phyloP scores from a whole-genome alignment of 1,139 yeast species.

The Zygosaccharomyces pseudobailii region DNA sequence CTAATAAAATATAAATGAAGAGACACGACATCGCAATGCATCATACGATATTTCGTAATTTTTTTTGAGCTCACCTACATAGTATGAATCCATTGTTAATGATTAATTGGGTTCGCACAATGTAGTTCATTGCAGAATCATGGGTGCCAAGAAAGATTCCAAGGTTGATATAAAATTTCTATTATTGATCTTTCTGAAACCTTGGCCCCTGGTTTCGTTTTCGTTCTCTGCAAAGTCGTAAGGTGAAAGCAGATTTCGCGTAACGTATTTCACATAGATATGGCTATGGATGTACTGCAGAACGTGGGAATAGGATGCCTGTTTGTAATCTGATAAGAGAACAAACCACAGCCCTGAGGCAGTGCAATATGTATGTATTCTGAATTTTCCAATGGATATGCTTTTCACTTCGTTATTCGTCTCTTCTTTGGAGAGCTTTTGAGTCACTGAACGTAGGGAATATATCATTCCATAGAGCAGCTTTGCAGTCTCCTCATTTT shows the following conservation, averaged over 20 bases:
- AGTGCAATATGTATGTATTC: constrained; percentile 77
- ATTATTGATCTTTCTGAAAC: constrained; percentile 29
- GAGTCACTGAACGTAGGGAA: constrained; percentile 70
- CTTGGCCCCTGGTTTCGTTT: constrained; percentile 31
- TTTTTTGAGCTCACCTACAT: not conserved
- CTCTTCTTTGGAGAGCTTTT: constrained; percentile 45
- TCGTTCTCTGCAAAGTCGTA: constrained; percentile 30
- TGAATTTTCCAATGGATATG: constrained; percentile 66
- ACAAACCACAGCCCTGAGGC: constrained; percentile 75
- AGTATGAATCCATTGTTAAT: not conserved
- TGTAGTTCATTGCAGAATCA: constrained; percentile 19
- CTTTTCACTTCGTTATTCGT: constrained; percentile 51
- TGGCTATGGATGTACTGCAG: constrained; percentile 65
- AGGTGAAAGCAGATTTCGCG: constrained; percentile 45
- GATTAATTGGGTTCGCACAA: not conserved
- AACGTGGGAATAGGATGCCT: constrained; percentile 56
- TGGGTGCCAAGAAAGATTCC: constrained; percentile 31
- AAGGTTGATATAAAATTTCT: constrained; percentile 27
- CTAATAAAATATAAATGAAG: not conserved
- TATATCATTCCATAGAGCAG: constrained; percentile 82
- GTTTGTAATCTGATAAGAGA: constrained; percentile 61
- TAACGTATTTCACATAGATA: constrained; percentile 63
- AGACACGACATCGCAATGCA: not conserved
- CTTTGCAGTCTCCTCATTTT: constrained; percentile 64
- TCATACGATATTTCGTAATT: no score